Base-by-base conservation (phyloP, 2,329 filamentous ascomycete species). In the Phialophora expanda region DNA sequence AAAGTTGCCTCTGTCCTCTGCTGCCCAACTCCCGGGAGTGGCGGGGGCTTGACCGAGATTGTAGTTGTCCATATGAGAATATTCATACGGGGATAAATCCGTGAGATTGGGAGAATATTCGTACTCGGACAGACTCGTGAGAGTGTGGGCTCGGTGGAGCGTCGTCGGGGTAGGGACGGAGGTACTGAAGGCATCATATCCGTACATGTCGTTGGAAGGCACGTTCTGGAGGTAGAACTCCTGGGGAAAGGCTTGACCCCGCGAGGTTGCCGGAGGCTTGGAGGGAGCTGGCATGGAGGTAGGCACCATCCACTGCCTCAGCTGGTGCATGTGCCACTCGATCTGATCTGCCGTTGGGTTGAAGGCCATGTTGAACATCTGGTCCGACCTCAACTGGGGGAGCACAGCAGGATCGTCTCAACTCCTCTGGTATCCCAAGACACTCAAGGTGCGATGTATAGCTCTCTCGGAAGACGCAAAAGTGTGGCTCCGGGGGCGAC, bases 271-370 rank as follows among this genome's bases (percentile, higher is more conserved):
- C 17, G 41, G 28, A 38, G 55, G 44, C 38, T 67, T 70, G 64
- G 68, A 56, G 11, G 66, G 61, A 24, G 56, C 41, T 5, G 67
- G 62, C 20, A 68, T 56, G 5, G 69, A 64, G 24, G 67, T 71
- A 20, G 67, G 69, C 24, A 68, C 66, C 67, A 69, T 69, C 71
- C 71, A 72, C 32, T 69, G 70, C 34, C 68, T 65, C 51, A 71
- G 53, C 41, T 72, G 69, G 38, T 68, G 68, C 68, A 71, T 70
- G 57, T 71, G 69, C 63, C 69, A 62, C 55, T 71, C 69, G 30
- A 69, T 68, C 38, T 72, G 68, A 32, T 70, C 65, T 22, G 65
- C 53, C 26, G 66, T 66, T 22, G 66, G 63, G 41, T 66, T 63
- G 64, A 54, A 71, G 12, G 69, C 56, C 68, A 71, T 70, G 53